These are phyloP conservation scores for Gleditsia sinensis DNA, from an alignment of 306 rosid genomes.

Conservation along the genomic window DNA sequence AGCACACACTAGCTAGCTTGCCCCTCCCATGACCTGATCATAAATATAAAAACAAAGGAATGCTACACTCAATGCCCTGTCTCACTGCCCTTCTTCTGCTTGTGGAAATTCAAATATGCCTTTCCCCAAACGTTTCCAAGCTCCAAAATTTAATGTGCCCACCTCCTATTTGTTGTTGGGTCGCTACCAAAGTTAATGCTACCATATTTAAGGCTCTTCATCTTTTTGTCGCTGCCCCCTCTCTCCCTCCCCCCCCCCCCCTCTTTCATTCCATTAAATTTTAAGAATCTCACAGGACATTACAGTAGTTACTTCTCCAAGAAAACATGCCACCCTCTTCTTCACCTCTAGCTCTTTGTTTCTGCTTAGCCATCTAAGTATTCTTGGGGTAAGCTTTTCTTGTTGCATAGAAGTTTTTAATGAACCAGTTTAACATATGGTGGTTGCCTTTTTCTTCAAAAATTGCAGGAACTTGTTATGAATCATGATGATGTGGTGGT, in stretches of 20 bases:
- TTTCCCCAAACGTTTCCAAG: slow-evolving; percentile 20
- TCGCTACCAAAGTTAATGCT: slow-evolving; percentile 68
- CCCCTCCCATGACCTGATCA: slow-evolving; percentile 44
- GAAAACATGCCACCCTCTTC: slow-evolving; percentile 40
- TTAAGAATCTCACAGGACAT: slow-evolving; percentile 50
- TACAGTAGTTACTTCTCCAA: slow-evolving; percentile 36
- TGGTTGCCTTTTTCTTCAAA: slow-evolving; percentile 28
- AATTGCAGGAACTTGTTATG: slow-evolving; percentile 29
- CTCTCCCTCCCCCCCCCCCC: slow-evolving; percentile 32
- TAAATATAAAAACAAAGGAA: slow-evolving; percentile 45
- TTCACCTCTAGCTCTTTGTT: no score
- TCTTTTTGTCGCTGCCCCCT: slow-evolving; percentile 23
- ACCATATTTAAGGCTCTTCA: slow-evolving; percentile 46
- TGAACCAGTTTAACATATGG: not conserved
- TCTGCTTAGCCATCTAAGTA: slow-evolving; percentile 15
- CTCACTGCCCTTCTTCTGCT: slow-evolving; percentile 25
- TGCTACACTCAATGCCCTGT: slow-evolving; percentile 34
- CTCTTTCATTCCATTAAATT: slow-evolving; percentile 39
- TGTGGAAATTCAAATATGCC: slow-evolving; percentile 32
- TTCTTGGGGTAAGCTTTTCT: slow-evolving; percentile 23
- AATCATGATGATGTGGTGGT: not conserved
- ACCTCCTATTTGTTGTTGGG: slow-evolving; percentile 56
- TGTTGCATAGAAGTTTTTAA: no score
- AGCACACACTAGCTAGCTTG: slow-evolving; percentile 33
- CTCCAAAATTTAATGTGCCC: slow-evolving; percentile 53